A percentile compares a stretch with the other conserved stretches of the same genome.
These are phyloP conservation scores for Ceratocystis albifundus DNA, from an alignment of 2,329 filamentous ascomycete genomes.

Conservation along the genomic window DNA sequence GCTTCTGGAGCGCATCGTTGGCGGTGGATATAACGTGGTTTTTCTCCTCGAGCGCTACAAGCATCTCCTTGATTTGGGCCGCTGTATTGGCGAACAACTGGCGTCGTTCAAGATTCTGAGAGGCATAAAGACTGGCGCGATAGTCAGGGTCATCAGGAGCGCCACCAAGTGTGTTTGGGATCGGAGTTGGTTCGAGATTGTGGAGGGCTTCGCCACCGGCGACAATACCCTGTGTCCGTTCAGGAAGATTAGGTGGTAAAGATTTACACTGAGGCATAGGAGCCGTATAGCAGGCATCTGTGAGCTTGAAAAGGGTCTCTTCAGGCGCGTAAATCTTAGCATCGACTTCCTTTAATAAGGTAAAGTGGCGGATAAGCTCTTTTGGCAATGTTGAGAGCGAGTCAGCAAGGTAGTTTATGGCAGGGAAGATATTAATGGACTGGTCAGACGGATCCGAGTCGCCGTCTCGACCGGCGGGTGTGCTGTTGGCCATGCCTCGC, in stretches of 20 bases:
- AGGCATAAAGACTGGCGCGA: constrained; percentile 2
- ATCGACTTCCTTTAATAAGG: constrained; percentile 91
- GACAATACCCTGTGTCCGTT: neutral
- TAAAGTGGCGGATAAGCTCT: constrained; percentile 92
- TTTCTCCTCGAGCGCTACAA: constrained; percentile 90
- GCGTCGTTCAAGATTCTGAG: constrained; percentile 44
- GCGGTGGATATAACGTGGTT: constrained; percentile 92
- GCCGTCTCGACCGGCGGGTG: constrained; percentile 35
- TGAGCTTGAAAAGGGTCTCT: constrained; percentile 64
- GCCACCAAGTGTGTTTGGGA: constrained; percentile 33
- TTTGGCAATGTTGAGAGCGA: constrained; percentile 84
- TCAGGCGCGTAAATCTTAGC: constrained; percentile 88
- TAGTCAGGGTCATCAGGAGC: constrained; percentile 29
- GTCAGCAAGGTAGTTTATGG: constrained; percentile 70
- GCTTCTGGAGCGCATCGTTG: constrained; percentile 76
- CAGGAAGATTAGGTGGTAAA: constrained; percentile 11
- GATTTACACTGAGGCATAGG: constrained; percentile 25
- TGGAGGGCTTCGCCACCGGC: constrained; percentile 20
- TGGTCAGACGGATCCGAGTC: constrained; percentile 37
- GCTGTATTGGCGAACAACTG: constrained; percentile 69
- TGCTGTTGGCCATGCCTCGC: constrained; percentile 30
- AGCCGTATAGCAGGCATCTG: constrained; percentile 49
- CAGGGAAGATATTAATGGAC: constrained; percentile 55
- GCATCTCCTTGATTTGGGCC: constrained; percentile 67
- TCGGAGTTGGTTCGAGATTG: constrained; percentile 27